Evolutionary conservation across 345 rosid genomes (phyloP).

Genomic region (Iberis pinnata): DNA sequence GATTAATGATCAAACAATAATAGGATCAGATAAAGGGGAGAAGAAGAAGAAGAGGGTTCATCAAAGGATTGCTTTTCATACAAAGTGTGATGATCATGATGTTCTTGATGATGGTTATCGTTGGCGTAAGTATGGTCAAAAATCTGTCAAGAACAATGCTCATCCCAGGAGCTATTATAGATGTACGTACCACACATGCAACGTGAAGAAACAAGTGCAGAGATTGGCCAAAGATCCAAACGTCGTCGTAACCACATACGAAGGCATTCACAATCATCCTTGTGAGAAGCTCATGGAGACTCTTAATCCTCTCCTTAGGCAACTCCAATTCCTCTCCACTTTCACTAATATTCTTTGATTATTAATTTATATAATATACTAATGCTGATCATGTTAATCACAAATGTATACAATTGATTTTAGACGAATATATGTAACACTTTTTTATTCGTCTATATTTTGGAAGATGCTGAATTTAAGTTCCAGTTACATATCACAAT

Average conservation of each 20-base stretch:
- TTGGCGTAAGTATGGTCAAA: constrained; percentile 49
- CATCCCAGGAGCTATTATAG: constrained; percentile 76
- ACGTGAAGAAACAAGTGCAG: constrained; percentile 89
- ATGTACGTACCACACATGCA: constrained; percentile 92
- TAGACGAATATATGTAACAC: no score
- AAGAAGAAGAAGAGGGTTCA: constrained; percentile 22
- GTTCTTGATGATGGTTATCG: constrained; percentile 48
- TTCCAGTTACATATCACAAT: no score
- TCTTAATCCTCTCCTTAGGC: constrained; percentile 80
- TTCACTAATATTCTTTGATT: no score
- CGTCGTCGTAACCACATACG: constrained; percentile 79
- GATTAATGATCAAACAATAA: constrained; percentile 8
- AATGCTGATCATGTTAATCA: no score
- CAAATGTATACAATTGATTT: no score
- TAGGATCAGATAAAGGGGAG: constrained; percentile 11
- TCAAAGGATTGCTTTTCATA: constrained; percentile 37
- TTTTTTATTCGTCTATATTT: no score
- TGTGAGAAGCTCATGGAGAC: constrained; percentile 91
- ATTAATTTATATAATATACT: no score
- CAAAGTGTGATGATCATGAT: constrained; percentile 43
- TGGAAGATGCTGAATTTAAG: no score
- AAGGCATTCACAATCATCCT: constrained; percentile 76
- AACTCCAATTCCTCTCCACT: constrained; percentile 68
- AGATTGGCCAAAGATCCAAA: constrained; percentile 68
- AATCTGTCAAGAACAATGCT: constrained; percentile 34